phyloP scores from a whole-genome alignment of 139 green algal genomes.

The Edaphochlamys debaryana region DNA sequence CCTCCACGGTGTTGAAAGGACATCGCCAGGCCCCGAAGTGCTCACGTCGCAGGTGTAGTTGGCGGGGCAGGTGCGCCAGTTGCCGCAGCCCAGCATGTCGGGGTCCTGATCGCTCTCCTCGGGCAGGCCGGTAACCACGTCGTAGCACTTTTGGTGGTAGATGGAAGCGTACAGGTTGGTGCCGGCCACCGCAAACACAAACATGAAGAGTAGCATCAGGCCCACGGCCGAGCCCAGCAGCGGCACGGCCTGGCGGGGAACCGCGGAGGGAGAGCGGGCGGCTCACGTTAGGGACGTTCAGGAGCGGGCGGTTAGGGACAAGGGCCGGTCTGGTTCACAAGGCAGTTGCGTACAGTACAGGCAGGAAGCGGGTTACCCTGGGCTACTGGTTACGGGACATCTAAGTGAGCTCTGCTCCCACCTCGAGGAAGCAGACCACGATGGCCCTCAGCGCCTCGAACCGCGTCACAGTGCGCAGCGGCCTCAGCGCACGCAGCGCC shows the following conservation, averaged over 20 bases:
- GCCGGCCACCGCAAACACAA: conserved; percentile 75
- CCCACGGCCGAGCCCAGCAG: conserved; percentile 66
- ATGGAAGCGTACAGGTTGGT: conserved; percentile 62
- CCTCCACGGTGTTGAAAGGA: too few species aligned
- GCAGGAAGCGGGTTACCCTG: too few species aligned
- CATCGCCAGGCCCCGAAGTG: too few species aligned
- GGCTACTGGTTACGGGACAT: too few species aligned
- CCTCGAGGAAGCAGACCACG: conserved; percentile 84
- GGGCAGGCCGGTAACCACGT: conserved; percentile 36
- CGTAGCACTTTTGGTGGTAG: conserved; percentile 69
- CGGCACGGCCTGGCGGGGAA: conserved; percentile 66
- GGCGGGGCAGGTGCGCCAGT: conserved; percentile 50
- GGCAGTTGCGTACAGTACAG: too few species aligned
- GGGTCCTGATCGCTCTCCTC: conserved; percentile 9
- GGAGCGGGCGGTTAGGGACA: too few species aligned
- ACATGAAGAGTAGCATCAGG: conserved; percentile 77
- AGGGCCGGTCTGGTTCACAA: too few species aligned
- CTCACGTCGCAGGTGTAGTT: conserved; percentile 62
- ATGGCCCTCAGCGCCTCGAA: conserved; percentile 75
- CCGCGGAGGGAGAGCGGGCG: too few species aligned
- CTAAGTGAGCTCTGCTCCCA: too few species aligned
- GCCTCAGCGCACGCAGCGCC: conserved; percentile 71
- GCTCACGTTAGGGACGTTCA: too few species aligned
- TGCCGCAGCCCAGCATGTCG: conserved; percentile 40
- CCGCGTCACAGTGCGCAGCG: conserved; percentile 77